Conservation (phyloP, 1,139 yeast genomes). For the Yamadazyma siamensis region DNA sequence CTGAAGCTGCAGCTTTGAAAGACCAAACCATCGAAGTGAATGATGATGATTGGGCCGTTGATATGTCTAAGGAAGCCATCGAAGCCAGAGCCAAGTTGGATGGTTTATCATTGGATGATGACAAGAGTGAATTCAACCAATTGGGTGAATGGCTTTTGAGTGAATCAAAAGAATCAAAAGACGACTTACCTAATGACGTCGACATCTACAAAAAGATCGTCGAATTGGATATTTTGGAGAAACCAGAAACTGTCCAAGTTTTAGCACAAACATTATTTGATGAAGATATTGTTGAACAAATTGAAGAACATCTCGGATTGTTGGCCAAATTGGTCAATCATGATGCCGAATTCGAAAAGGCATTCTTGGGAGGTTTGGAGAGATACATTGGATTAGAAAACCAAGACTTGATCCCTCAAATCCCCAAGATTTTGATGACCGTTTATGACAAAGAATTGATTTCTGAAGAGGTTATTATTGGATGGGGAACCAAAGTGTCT, state of each 20-base stretch:
- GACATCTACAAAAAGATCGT: slow-evolving; percentile 89
- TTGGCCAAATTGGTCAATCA: slow-evolving; percentile 71
- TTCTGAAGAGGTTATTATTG: slow-evolving; percentile 74
- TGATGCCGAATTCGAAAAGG: slow-evolving; percentile 69
- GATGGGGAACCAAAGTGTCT: slow-evolving; percentile 91
- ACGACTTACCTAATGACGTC: slow-evolving; percentile 71
- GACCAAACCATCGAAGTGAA: slow-evolving; percentile 57
- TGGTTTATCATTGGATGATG: slow-evolving; percentile 43
- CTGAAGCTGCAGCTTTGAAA: slow-evolving; percentile 72
- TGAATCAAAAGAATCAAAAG: slow-evolving; percentile 52
- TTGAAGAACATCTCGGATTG: slow-evolving; percentile 76
- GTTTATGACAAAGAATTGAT: slow-evolving; percentile 81
- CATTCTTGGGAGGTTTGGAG: slow-evolving; percentile 93
- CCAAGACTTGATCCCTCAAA: slow-evolving; percentile 65
- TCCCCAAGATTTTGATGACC: slow-evolving; percentile 79
- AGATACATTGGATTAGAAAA: slow-evolving; percentile 84
- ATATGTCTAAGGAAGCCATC: slow-evolving; percentile 95
- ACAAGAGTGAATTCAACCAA: slow-evolving; percentile 55
- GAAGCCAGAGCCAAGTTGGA: slow-evolving; percentile 88
- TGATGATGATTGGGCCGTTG: slow-evolving; percentile 98
- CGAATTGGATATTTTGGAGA: slow-evolving; percentile 70
- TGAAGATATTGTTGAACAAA: slow-evolving; percentile 69
- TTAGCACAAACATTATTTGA: slow-evolving; percentile 88
- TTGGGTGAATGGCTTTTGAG: slow-evolving; percentile 86
- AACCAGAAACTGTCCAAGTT: slow-evolving; percentile 82